Percentiles rank a stretch among this genome's conserved stretches.
Evolutionary conservation across 2,329 filamentous ascomycete species (phyloP).

Genomic region (Penicillium sp.): DNA sequence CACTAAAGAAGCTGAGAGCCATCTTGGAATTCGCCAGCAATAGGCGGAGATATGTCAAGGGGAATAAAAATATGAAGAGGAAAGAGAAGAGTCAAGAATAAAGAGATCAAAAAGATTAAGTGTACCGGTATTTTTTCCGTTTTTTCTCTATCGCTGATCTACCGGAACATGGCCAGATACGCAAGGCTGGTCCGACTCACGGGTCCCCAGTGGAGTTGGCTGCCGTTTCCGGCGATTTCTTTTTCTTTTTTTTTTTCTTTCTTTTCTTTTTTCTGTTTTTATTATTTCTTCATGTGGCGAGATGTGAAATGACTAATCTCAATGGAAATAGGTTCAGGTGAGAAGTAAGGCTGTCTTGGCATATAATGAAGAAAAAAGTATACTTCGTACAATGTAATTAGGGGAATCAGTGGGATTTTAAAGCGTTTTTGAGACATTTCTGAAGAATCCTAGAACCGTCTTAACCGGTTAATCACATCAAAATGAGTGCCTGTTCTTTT

Average conservation of each 20-base stretch:
- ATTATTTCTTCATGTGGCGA: constrained; percentile 19
- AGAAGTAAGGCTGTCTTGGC: neutral
- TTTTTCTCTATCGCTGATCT: constrained; percentile 31
- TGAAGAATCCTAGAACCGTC: neutral
- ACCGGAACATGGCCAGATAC: constrained; percentile 42
- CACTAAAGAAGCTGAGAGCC: constrained; percentile 49
- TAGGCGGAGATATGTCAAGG: constrained; percentile 6
- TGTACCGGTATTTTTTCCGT: constrained; percentile 21
- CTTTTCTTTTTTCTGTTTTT: neutral
- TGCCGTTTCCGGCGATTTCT: constrained; percentile 33
- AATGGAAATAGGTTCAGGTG: neutral
- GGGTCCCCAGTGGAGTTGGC: constrained; percentile 33
- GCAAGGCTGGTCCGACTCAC: constrained; percentile 46
- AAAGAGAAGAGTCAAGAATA: neutral
- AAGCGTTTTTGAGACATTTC: neutral
- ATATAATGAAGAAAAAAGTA: neutral
- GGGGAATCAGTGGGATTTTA: neutral
- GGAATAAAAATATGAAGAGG: neutral
- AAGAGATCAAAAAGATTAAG: constrained; percentile 5
- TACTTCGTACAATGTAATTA: no score
- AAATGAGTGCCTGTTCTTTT: constrained; percentile 13
- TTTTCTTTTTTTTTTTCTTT: neutral
- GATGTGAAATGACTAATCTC: constrained; percentile 25
- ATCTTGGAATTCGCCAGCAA: constrained; percentile 30
- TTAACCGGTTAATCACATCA: neutral